Evolutionary conservation across 164 flowering plant species (phyloP).

Genomic region (Warburgia ugandensis): DNA sequence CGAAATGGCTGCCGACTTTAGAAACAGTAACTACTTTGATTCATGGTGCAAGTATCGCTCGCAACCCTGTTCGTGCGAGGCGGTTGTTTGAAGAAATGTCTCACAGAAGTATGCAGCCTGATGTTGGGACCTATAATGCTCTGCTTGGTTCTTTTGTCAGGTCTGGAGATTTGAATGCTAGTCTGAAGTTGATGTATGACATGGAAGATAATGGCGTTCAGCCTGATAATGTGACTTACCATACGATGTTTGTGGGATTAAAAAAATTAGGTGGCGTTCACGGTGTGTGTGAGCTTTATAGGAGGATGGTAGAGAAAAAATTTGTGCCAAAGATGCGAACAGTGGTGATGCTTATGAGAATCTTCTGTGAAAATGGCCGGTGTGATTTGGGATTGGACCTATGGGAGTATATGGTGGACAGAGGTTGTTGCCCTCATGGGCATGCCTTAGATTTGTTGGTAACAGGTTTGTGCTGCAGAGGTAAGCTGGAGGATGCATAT

Average conservation of each 20-base stretch:
- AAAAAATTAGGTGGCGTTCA: conserved; percentile 35
- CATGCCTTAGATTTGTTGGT: conserved; percentile 67
- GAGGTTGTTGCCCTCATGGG: conserved; percentile 72
- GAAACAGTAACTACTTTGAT: conserved; percentile 72
- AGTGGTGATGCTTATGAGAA: conserved; percentile 73
- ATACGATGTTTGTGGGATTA: conserved; percentile 51
- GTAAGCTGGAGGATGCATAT: conserved; percentile 48
- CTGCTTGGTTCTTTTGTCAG: conserved; percentile 42
- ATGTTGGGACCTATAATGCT: conserved; percentile 69
- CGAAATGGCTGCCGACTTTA: conserved; percentile 31
- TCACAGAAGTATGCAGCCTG: conserved; percentile 36
- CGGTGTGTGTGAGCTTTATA: conserved; percentile 39
- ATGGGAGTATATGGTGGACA: conserved; percentile 57
- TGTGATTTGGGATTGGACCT: conserved; percentile 51
- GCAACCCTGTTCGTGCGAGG: conserved; percentile 38
- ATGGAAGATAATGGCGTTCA: conserved; percentile 56
- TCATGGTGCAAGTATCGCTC: conserved; percentile 71
- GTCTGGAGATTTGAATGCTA: conserved; percentile 39
- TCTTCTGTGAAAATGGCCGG: conserved; percentile 42
- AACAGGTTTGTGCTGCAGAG: conserved; percentile 51
- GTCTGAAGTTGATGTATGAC: conserved; percentile 47
- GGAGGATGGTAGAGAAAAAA: conserved; percentile 37
- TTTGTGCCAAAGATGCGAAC: conserved; percentile 70
- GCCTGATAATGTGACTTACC: conserved; percentile 58
- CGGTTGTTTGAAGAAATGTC: conserved; percentile 54